phyloP scores from a whole-genome alignment of 306 rosid genomes.

The Cicer judaicum region DNA sequence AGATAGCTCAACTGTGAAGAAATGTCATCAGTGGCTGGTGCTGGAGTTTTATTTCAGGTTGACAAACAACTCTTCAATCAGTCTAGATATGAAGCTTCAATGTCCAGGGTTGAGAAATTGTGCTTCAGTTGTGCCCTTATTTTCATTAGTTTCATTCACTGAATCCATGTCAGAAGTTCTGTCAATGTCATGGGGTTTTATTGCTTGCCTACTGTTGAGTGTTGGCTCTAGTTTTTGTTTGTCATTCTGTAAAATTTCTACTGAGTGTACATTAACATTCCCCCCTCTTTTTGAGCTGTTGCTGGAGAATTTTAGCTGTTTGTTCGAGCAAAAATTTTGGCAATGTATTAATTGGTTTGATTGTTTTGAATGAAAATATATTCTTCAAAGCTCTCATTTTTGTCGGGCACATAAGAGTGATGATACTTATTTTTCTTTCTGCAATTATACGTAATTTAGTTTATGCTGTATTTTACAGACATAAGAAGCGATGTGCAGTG shows the following conservation, averaged over 20 bases:
- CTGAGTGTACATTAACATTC: slow-evolving; percentile 38
- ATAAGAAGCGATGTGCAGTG: too few relatives aligned
- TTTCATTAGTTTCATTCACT: slow-evolving; percentile 1
- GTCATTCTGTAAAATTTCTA: slow-evolving; percentile 44
- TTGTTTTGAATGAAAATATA: slow-evolving; percentile 18
- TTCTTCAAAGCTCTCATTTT: not conserved
- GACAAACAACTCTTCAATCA: slow-evolving; percentile 25
- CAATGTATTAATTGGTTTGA: slow-evolving; percentile 35
- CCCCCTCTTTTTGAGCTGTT: slow-evolving; percentile 29
- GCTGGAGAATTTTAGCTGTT: slow-evolving; percentile 41
- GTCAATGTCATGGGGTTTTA: slow-evolving; percentile 14
- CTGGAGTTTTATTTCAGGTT: slow-evolving; percentile 32
- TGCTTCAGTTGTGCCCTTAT: slow-evolving; percentile 25
- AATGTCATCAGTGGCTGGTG: slow-evolving; percentile 9
- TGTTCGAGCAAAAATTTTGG: slow-evolving; percentile 43
- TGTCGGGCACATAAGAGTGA: not conserved
- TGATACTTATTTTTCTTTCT: not conserved
- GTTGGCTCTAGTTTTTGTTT: slow-evolving; percentile 33
- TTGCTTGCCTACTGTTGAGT: slow-evolving; percentile 21
- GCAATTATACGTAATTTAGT: too few relatives aligned
- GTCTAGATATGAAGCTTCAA: slow-evolving; percentile 5
- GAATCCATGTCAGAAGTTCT: slow-evolving; percentile 26
- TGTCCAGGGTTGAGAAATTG: slow-evolving; percentile 28
- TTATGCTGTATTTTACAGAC: too few relatives aligned
- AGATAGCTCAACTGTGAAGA: slow-evolving; percentile 68